Conservation (phyloP, 169 alveolate species). For the Ichthyophthirius multifiliis region DNA sequence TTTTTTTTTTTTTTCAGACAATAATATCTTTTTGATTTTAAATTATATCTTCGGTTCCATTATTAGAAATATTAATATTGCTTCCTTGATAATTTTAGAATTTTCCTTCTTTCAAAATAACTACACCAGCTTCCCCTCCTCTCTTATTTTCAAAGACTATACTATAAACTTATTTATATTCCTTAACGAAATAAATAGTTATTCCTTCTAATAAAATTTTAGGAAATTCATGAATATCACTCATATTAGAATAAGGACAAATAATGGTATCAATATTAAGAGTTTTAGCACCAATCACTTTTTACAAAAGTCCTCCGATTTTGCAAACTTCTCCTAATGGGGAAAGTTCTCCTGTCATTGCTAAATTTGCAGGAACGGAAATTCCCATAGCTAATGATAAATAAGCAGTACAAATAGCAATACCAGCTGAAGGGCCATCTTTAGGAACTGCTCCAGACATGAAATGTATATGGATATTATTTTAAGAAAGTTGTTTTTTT, state of each 20-base stretch:
- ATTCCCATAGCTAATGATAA: conserved; percentile 34
- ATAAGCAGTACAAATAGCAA: conserved; percentile 60
- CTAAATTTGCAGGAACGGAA: conserved; percentile 47
- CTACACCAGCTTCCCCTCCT: not conserved
- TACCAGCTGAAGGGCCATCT: conserved; percentile 79
- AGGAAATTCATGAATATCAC: conserved; percentile 30
- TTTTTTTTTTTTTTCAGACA: no score
- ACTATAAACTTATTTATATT: conserved; percentile 12
- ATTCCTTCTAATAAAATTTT: conserved; percentile 19
- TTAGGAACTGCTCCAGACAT: conserved; percentile 77
- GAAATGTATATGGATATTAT: conserved; percentile 57
- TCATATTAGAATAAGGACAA: conserved; percentile 29
- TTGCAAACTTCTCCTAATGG: conserved; percentile 62
- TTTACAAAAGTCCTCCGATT: conserved; percentile 44
- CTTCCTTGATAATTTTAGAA: not conserved
- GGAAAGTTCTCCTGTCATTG: conserved; percentile 72
- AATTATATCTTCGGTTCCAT: no score
- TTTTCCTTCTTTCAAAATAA: conserved; percentile 6
- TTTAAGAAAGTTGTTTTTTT: conserved; percentile 16
- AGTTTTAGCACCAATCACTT: conserved; percentile 27
- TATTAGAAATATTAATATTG: no score
- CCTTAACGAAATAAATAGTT: conserved; percentile 34
- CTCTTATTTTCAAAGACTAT: conserved; percentile 19
- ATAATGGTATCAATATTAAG: conserved; percentile 13
- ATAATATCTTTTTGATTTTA: no score